A percentile compares a stretch with the other conserved stretches of the same genome.
These are phyloP conservation scores for Xylariaceae sp. DNA, from an alignment of 2,329 filamentous ascomycete genomes.

Conservation along the genomic window DNA sequence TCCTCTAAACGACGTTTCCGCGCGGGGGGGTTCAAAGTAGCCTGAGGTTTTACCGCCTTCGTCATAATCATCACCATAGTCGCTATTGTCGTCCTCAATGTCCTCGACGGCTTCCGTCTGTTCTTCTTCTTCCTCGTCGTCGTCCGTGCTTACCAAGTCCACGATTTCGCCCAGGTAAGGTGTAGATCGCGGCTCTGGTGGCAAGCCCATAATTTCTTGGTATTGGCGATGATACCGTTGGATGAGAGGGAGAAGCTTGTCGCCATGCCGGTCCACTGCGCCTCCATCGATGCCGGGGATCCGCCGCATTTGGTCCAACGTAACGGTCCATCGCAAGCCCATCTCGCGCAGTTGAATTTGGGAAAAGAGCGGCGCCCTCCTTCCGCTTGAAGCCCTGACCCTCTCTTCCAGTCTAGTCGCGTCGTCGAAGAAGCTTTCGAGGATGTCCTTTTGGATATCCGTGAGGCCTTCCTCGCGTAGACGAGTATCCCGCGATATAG, in stretches of 20 bases:
- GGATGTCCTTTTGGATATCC: conserved; percentile 58
- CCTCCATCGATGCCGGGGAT: conserved; percentile 61
- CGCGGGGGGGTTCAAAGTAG: conserved; percentile 40
- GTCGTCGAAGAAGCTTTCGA: conserved; percentile 61
- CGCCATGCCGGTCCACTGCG: conserved; percentile 60
- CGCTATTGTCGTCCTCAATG: conserved; percentile 22
- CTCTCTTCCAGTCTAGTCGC: conserved; percentile 58
- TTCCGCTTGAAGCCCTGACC: conserved; percentile 55
- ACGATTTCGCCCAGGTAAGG: conserved; percentile 35
- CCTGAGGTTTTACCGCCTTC: conserved; percentile 41
- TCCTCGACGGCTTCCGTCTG: conserved; percentile 24
- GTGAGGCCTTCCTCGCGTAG: conserved; percentile 47
- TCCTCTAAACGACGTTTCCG: conserved; percentile 33
- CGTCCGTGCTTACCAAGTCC: conserved; percentile 46
- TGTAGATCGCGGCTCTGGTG: conserved; percentile 9
- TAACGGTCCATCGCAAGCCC: conserved; percentile 64
- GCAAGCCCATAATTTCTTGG: conserved; percentile 45
- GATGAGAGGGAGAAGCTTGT: conserved; percentile 57
- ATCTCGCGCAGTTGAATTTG: conserved; percentile 68
- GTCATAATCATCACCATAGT: conserved; percentile 24
- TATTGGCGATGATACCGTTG: conserved; percentile 45
- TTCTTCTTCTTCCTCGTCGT: conserved; percentile 29
- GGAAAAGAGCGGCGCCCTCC: conserved; percentile 61
- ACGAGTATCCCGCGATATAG: conserved; percentile 54
- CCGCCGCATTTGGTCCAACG: conserved; percentile 55